A percentile compares a stretch with the other conserved stretches of the same genome.
phyloP scores from a whole-genome alignment of 306 rosid species.

The Rosa lucieae region DNA sequence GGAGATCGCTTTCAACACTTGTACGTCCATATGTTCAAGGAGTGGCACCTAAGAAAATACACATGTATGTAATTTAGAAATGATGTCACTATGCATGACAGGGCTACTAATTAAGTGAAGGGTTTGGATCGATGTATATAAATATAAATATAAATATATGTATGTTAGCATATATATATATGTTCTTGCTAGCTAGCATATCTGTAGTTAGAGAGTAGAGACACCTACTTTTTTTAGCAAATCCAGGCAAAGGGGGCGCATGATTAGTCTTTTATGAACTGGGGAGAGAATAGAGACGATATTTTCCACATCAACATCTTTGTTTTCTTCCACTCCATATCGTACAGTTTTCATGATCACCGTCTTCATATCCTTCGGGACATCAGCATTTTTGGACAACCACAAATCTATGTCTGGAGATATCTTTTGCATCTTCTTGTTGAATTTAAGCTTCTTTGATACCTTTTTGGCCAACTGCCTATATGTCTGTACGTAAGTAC shows the following conservation, averaged over 20 bases:
- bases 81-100: no score
- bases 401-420: neutral
- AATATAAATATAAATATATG: no score
- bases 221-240: neutral
- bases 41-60: neutral
- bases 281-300: neutral
- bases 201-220: no score
- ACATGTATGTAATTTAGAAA: neutral
- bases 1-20: neutral
- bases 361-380: neutral
- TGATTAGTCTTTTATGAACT: neutral
- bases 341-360: neutral
- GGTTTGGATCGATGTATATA: no score
- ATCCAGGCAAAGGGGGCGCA: neutral
- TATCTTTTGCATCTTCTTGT: neutral
- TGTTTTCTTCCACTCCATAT: neutral
- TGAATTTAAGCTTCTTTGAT: neutral
- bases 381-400: neutral
- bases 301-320: neutral
- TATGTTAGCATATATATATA: no score
- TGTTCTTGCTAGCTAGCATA: no score
- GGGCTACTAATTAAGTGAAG: no score
- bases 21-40: neutral
- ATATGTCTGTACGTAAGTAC: neutral
- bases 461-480: neutral